These are phyloP conservation scores for Populus trichocarpa DNA, from an alignment of 441 rosid genomes.

Conservation along the genomic window DNA sequence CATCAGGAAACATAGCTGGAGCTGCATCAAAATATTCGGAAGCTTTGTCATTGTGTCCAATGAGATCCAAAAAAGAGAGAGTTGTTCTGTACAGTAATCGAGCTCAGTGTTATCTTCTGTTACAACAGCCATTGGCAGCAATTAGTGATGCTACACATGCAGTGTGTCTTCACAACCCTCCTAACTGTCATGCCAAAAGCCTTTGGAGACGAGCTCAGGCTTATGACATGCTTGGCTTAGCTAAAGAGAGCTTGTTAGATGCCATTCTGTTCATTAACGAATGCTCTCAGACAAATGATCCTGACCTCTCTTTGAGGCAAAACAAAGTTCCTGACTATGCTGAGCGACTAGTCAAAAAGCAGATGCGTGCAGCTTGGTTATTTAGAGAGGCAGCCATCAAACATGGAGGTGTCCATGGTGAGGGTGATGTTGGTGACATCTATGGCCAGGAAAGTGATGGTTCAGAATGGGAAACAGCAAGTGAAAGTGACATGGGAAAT, in stretches of 20 bases:
- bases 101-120: conserved; percentile 88
- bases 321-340: conserved; percentile 98
- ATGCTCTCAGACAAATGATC: conserved; percentile 93
- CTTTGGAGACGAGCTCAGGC: conserved; percentile 99
- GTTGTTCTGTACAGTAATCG: conserved; percentile 90
- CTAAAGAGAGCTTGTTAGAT: conserved; percentile 91
- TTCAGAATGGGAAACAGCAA: conserved; percentile 96
- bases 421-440: conserved; percentile 57
- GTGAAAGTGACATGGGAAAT: conserved; percentile 86
- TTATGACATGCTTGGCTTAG: conserved; percentile 88
- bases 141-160: conserved; percentile 91
- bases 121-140: conserved; percentile 87
- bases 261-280: conserved; percentile 95
- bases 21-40: conserved; percentile 91
- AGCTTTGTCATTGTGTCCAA: conserved; percentile 80
- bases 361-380: conserved; percentile 97
- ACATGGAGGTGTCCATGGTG: conserved; percentile 82
- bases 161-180: conserved; percentile 79
- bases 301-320: conserved; percentile 80
- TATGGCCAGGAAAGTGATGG: conserved; percentile 76
- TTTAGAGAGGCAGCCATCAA: conserved; percentile 89
- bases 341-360: conserved; percentile 92
- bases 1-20: conserved; percentile 88
- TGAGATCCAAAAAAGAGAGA: conserved; percentile 93
- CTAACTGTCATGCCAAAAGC: conserved; percentile 90